phyloP scores from a whole-genome alignment of 202 grass and related monocot genomes.

The Digitaria exilis region DNA sequence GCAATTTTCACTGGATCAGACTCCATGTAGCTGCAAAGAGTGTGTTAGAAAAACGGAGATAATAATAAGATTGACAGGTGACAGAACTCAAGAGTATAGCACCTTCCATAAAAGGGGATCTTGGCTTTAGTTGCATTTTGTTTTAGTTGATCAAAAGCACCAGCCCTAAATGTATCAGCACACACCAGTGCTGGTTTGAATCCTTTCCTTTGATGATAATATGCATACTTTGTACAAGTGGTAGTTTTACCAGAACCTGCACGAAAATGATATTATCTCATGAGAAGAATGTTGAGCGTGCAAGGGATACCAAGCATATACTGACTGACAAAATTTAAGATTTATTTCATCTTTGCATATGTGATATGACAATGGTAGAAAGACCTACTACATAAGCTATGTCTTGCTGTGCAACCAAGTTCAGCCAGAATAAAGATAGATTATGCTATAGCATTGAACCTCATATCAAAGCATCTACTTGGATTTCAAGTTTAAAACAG shows the following conservation, averaged over 20 bases:
- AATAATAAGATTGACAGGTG: constrained; percentile 2
- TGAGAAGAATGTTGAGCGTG: neutral
- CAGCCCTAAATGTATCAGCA: constrained; percentile 98
- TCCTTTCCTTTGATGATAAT: constrained; percentile 95
- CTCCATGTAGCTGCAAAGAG: constrained; percentile 74
- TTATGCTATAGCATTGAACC: neutral
- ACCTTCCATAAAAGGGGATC: constrained; percentile 98
- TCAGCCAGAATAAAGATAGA: constrained; percentile 1
- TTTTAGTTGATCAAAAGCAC: constrained; percentile 98
- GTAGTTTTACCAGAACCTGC: constrained; percentile 96
- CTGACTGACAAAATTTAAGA: neutral
- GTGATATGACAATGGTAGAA: neutral
- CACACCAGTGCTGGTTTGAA: constrained; percentile 93
- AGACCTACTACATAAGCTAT: neutral
- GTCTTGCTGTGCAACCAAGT: neutral
- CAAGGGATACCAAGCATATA: neutral
- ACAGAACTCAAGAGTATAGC: constrained; percentile 6
- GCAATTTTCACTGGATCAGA: constrained; percentile 95
- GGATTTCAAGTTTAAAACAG: neutral
- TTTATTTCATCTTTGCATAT: neutral
- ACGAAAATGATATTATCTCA: neutral
- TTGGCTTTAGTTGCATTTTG: constrained; percentile 98
- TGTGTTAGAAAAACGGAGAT: constrained; percentile 18
- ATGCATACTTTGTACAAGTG: constrained; percentile 96
- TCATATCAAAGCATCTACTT: neutral